phyloP scores from a whole-genome alignment of 2,329 filamentous ascomycete species.

The Drechslerella stenobrocha region DNA sequence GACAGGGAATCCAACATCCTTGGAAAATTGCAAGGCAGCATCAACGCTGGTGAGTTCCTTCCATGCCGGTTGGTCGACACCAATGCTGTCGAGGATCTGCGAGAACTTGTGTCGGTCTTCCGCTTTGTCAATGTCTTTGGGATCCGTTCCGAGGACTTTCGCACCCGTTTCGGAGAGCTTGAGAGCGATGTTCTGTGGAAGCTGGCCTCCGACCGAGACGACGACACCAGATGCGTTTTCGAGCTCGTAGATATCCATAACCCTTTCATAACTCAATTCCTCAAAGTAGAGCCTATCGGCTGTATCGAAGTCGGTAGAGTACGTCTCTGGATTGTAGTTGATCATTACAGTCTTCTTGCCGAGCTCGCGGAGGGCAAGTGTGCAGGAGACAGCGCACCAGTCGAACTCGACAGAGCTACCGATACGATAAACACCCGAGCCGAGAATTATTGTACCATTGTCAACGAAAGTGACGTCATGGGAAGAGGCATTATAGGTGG shows the following conservation, averaged over 20 bases:
- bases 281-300: constrained; percentile 96
- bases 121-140: constrained; percentile 92
- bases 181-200: constrained; percentile 96
- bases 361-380: constrained; percentile 77
- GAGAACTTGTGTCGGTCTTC: constrained; percentile 99
- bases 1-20: constrained; percentile 86
- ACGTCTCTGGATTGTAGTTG: constrained; percentile 85
- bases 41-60: constrained; percentile 90
- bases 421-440: constrained; percentile 95
- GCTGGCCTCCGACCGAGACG: constrained; percentile 91
- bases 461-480: constrained; percentile 95
- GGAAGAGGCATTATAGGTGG: constrained; percentile 92
- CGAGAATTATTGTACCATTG: constrained; percentile 83
- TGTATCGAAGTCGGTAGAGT: constrained; percentile 79
- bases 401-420: constrained; percentile 98
- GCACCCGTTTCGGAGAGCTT: constrained; percentile 90
- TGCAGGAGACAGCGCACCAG: constrained; percentile 94
- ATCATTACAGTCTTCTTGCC: constrained; percentile 99
- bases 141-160: constrained; percentile 88
- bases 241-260: constrained; percentile 98
- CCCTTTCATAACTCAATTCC: constrained; percentile 92
- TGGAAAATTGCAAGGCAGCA: constrained; percentile 83
- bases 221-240: constrained; percentile 84
- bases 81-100: constrained; percentile 93
- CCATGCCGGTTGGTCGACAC: constrained; percentile 95